Evolutionary conservation across 2,329 filamentous ascomycete genomes (phyloP), one percentile per base, ranked within the genome.

Genomic region (Monosporascus sp.): DNA sequence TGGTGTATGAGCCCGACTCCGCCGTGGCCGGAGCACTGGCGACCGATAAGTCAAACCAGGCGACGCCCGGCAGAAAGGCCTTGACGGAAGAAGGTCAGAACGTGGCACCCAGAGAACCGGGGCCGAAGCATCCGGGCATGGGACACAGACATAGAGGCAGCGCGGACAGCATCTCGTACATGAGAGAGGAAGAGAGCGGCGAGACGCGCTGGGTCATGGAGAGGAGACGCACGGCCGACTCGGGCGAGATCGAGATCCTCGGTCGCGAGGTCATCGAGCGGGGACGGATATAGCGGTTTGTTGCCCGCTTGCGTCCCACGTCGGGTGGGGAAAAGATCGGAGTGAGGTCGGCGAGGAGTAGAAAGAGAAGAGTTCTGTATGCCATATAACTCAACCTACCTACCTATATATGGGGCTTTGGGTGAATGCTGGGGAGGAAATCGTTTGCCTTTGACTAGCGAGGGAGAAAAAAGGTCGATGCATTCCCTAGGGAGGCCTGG

Each of bases 181-280:
- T 79, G 2, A 78, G 79, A 55, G 83, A 86, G 62, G 82, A 84
- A 46, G 75, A 80, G 2, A 76, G 76, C 8, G 80, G 78, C 1
- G 79, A 80, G 57, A 79, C 76, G 51, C 72, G 84, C 46, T 90
- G 86, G 87, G 80, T 90, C 7, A 72, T 90, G 59, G 87, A 90
- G 68, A 72, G 86, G 37, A 75, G 86, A 50, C 73, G 86, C 37
- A 87, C 84, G 3, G 82, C 76, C 1, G 85, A 89, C 61, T 78
- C 74, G 53, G 86, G 85, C 1, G 78, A 86, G 65, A 68, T 85
- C 50, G 83, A 87, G 63, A 68, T 88, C n/a, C 68, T 88, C 3
- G 84, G 81, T 45, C 73, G 85, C 50, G 82, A 88, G 65, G 73
- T 88, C 53, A 78, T 89, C 9, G 77, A 81, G 55, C 81, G 82